Conservation (phyloP, 78 protist genomes). For the Dictyostelium purpureum region DNA sequence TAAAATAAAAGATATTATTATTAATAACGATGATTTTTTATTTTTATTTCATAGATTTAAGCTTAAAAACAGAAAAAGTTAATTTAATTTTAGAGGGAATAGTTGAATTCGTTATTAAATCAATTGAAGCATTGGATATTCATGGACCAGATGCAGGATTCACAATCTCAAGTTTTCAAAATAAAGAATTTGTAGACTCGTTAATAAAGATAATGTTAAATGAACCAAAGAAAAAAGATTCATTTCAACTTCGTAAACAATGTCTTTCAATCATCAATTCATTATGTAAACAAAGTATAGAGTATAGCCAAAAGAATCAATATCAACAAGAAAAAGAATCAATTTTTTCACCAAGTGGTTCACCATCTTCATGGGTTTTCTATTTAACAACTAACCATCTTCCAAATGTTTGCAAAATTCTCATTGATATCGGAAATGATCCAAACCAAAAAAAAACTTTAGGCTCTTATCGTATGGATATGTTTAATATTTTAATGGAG, state of each 20-base stretch:
- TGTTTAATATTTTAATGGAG: slow-evolving; percentile 14
- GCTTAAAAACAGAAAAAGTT: neutral
- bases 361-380: slow-evolving; percentile 11
- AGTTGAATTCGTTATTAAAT: slow-evolving; percentile 35
- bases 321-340: slow-evolving; percentile 69
- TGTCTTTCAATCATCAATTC: neutral
- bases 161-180: slow-evolving; percentile 19
- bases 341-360: slow-evolving; percentile 24
- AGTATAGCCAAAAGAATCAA: slow-evolving; percentile 2
- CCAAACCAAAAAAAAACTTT: slow-evolving; percentile 23
- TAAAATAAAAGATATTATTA: neutral
- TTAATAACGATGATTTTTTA: neutral
- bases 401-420: slow-evolving; percentile 1
- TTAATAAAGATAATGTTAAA: slow-evolving; percentile 8
- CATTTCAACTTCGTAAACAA: slow-evolving; percentile 6
- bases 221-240: slow-evolving; percentile 26
- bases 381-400: slow-evolving; percentile 42
- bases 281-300: neutral
- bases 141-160: slow-evolving; percentile 71
- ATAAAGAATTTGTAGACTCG: slow-evolving; percentile 38
- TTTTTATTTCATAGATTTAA: neutral
- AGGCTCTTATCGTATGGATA: slow-evolving; percentile 20
- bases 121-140: slow-evolving; percentile 42
- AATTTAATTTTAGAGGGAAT: slow-evolving; percentile 34
- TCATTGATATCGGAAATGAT: slow-evolving; percentile 40